A percentile compares a stretch with the other conserved stretches of the same genome.
Conservation (phyloP, 352 stramenopile genomes). For the Peronospora farinosa region DNA sequence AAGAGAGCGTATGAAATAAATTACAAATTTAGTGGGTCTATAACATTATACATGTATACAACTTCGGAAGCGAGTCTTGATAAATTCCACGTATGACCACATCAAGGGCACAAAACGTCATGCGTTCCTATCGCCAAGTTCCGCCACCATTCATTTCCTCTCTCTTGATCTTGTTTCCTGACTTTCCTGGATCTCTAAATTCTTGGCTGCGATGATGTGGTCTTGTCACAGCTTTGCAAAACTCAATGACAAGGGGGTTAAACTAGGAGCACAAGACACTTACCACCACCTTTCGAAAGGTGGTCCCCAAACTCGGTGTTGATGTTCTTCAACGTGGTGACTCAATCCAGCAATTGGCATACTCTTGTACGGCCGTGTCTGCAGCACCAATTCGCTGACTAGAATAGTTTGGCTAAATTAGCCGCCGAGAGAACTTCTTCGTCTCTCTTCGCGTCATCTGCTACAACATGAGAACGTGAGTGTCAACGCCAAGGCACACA, state of each 20-base stretch:
- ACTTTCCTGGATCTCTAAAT: conserved; percentile 83
- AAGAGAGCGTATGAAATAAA: no score
- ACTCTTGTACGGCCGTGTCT: conserved; percentile 94
- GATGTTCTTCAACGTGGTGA: conserved; percentile 85
- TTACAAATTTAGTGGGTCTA: not conserved
- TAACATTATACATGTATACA: conserved; percentile 10
- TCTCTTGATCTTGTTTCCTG: conserved; percentile 88
- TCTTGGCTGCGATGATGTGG: conserved; percentile 82
- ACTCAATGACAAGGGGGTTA: not conserved
- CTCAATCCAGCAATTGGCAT: conserved; percentile 89
- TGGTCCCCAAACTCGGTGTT: conserved; percentile 91
- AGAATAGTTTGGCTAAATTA: conserved; percentile 81
- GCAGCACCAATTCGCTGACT: conserved; percentile 76
- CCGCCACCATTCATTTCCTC: conserved; percentile 92
- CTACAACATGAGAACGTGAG: conserved; percentile 1
- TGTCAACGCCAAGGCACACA: not conserved
- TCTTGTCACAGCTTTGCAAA: conserved; percentile 78
- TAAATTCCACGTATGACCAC: conserved; percentile 83
- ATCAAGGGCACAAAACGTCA: conserved; percentile 69
- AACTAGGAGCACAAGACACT: not conserved
- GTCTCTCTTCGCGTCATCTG: conserved; percentile 71
- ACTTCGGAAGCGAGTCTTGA: conserved; percentile 48
- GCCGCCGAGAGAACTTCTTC: conserved; percentile 66
- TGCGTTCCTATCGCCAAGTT: conserved; percentile 90
- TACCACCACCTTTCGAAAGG: no score